phyloP scores from a whole-genome alignment of 148 eudicot species.

The Polygonum aviculare region DNA sequence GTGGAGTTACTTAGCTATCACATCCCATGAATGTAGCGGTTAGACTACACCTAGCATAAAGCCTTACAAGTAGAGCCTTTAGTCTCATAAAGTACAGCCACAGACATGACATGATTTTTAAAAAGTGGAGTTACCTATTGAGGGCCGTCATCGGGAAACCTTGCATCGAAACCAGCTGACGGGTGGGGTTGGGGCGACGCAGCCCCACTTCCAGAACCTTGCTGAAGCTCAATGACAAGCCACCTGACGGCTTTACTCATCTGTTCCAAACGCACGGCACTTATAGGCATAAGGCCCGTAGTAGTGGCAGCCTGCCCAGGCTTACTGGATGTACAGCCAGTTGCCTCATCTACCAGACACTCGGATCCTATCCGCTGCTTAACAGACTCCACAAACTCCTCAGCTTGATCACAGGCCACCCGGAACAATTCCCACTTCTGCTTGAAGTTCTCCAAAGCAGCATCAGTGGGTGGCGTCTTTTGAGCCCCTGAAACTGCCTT shows the following conservation, averaged over 20 bases:
- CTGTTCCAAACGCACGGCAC: constrained; percentile 90
- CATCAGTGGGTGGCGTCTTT: constrained; percentile 54
- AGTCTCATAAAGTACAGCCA: neutral
- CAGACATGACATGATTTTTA: neutral
- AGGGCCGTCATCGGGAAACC: constrained; percentile 71
- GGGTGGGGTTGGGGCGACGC: constrained; percentile 35
- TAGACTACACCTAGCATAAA: neutral
- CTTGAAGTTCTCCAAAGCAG: constrained; percentile 76
- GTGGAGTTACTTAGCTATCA: too few species aligned
- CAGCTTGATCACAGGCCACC: constrained; percentile 90
- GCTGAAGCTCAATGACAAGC: constrained; percentile 87
- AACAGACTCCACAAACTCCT: constrained; percentile 87
- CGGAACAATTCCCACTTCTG: constrained; percentile 72
- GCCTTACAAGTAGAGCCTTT: neutral
- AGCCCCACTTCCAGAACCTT: constrained; percentile 51
- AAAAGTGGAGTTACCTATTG: constrained; percentile 31
- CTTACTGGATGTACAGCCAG: constrained; percentile 45
- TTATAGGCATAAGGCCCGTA: constrained; percentile 69
- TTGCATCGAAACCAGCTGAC: constrained; percentile 67
- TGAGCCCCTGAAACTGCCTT: constrained; percentile 55
- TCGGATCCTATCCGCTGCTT: constrained; percentile 93
- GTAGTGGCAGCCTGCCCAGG: constrained; percentile 42
- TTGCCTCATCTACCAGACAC: constrained; percentile 93
- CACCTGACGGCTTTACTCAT: constrained; percentile 98
- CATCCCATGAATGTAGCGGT: neutral